Base-by-base conservation (phyloP, 352 stramenopile species). In the Globisporangium viniferum region DNA sequence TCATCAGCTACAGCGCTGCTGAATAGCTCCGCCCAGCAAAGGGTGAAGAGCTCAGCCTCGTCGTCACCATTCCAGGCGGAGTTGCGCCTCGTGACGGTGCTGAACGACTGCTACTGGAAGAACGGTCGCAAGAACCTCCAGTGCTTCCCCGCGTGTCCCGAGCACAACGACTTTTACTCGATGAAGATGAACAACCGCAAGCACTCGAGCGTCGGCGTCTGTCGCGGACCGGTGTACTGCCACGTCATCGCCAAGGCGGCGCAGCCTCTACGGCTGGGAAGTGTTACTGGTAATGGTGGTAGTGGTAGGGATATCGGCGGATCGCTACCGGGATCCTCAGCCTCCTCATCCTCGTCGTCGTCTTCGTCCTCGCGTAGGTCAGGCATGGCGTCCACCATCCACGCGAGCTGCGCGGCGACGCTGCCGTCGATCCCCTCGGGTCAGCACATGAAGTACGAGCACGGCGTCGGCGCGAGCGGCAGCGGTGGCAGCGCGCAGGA, bases 141-240 rank as follows among this genome's bases (percentile, higher is more conserved):
- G 69, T 97, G 90, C 66, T 97, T 97, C 63, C 90, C 90, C 9
- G 78, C 81, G 3, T 97, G 90, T 39, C 88, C 88, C 20, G 89
- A 96, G 65, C 86, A 94, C 69, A 80, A 90, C 64, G 90, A 97
- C 71, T 97, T 96, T 31, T 95, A 93, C 75, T 93, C 86, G 6
- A 94, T 94, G 86, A 94, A 93, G 75, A 93, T 94, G 77, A 93
- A 92, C 73, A 92, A 93, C 72, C 84, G 84, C 54, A 95, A 95
- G 73, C 88, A 95, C 68, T 88, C 84, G 59, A 92, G 81, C 65
- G 84, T 93, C 20, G 88, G 88, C 1, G 88, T 95, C 2, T 95
- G 88, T 67, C 88, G 88, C 27, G 86, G 84, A 3, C 86, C 86
- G 2, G 76, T 95, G 18, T 91, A 95, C 69, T 93, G 84, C 56